phyloP scores from a whole-genome alignment of 192 early-diverging fungal species.

The Obelidium mucronatum region DNA sequence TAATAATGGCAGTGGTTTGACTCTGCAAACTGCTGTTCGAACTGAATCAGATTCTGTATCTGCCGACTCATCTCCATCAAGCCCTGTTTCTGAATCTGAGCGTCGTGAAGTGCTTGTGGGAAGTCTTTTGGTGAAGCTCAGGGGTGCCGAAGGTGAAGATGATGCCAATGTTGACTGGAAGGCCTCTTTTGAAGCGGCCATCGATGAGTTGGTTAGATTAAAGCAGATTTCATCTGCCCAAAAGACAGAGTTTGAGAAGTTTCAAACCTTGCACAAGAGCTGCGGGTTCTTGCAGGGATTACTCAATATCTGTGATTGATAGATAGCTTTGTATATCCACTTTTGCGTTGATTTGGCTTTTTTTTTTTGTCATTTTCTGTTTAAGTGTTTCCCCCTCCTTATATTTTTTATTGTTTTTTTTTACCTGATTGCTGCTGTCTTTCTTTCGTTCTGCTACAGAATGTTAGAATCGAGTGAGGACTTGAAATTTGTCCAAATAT shows the following conservation, averaged over 20 bases:
- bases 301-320: conserved; percentile 51
- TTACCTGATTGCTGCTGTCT: not conserved
- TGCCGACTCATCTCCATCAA: not conserved
- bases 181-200: conserved; percentile 20
- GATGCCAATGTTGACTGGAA: conserved; percentile 22
- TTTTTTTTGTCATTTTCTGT: too few relatives aligned
- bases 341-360: too few relatives aligned
- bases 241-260: conserved; percentile 33
- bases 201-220: conserved; percentile 12
- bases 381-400: too few relatives aligned
- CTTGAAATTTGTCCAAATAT: not conserved
- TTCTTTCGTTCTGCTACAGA: not conserved
- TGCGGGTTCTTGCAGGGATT: conserved; percentile 53
- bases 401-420: not conserved
- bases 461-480: not conserved
- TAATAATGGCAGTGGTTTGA: not conserved
- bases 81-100: not conserved
- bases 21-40: not conserved
- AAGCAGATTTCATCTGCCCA: conserved; percentile 23
- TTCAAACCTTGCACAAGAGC: conserved; percentile 42
- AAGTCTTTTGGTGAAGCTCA: not conserved
- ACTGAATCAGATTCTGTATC: not conserved
- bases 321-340: too few relatives aligned
- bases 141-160: not conserved
- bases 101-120: not conserved